Percentiles rank a stretch among this genome's conserved stretches.
phyloP scores from a whole-genome alignment of 805 yeast genomes.

The Wickerhamomyces rabaulensis region DNA sequence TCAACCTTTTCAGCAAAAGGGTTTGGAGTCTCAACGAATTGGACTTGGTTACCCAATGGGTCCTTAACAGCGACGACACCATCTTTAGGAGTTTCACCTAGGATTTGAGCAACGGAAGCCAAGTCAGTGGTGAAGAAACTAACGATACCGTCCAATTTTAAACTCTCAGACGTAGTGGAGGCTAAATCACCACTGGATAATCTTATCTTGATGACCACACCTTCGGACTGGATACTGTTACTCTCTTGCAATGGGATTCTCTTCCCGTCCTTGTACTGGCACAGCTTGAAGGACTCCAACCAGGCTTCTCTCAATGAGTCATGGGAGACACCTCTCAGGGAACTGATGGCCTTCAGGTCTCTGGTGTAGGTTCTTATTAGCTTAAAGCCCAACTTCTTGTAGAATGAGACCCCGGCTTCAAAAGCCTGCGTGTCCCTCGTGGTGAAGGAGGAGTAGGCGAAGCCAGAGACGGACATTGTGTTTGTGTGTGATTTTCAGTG shows the following conservation, averaged over 20 bases:
- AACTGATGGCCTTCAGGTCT: constrained; percentile 31
- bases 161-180: constrained; percentile 26
- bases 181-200: constrained; percentile 19
- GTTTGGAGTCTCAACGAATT: constrained; percentile 21
- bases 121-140: constrained; percentile 38
- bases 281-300: constrained; percentile 65
- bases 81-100: constrained; percentile 13
- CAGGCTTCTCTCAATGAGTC: constrained; percentile 69
- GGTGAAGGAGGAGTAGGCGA: constrained; percentile 58
- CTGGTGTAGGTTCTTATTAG: constrained; percentile 57
- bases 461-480: constrained; percentile 26
- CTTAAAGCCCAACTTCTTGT: constrained; percentile 55
- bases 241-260: constrained; percentile 45
- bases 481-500: not conserved
- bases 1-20: constrained; percentile 13
- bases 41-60: constrained; percentile 60
- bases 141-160: constrained; percentile 30
- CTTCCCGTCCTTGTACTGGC: constrained; percentile 54
- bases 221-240: constrained; percentile 34
- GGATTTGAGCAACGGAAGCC: constrained; percentile 19
- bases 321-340: constrained; percentile 50
- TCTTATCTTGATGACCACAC: constrained; percentile 44
- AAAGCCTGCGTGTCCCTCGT: constrained; percentile 46
- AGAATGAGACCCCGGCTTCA: constrained; percentile 47
- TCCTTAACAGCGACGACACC: constrained; percentile 35